Evolutionary conservation across 257 asterid species (phyloP), one percentile per base, ranked within the genome.

Genomic region (Salvia hispanica): DNA sequence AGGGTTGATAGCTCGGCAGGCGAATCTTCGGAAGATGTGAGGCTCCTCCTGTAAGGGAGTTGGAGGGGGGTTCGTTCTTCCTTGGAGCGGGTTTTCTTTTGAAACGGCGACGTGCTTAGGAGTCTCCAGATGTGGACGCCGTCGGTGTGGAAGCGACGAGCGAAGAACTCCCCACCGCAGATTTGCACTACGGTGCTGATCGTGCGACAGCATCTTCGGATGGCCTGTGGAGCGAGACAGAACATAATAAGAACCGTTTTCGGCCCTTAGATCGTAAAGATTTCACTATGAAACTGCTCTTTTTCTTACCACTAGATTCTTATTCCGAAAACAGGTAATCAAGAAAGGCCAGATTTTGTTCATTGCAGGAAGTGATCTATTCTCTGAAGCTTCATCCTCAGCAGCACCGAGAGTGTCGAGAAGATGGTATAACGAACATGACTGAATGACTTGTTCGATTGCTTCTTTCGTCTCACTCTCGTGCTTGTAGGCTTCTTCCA

Each of bases 331-430:
- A 72, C 97, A 94, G 62, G 93, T 69, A 59, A 91, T 85, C 73
- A 94, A 78, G 77, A 78, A 94, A 18, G 97, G 97, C 99, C 99
- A 94, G n/a, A 88, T 83, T 84, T 88, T 91, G 71, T 94, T 94
- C 86, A 84, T 75, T 46, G 99, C 97, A 62, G 99, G 99, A 76
- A 94, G 96, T 78, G 88, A 78, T 81, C 92, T 77, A 66, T 87
- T 91, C 77, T 91, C 99, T 14, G 57, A 76, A 66, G 86, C 71
- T 78, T 85, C 97, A 79, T 91, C 97, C 81, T 79, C 90, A 46
- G 85, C 77, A 66, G 84, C 86, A 66, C 80, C 89, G 50, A 88
- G 78, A 60, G 84, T 76, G 74, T 94, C 97, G 55, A 65, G 82
- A 69, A 91, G 96, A 75, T 70, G 62, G 75, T 86, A 74, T 31